A percentile compares a stretch with the other conserved stretches of the same genome.
These are phyloP conservation scores for Orbilia oligospora DNA, from an alignment of 2,329 filamentous ascomycete genomes.

Conservation along the genomic window DNA sequence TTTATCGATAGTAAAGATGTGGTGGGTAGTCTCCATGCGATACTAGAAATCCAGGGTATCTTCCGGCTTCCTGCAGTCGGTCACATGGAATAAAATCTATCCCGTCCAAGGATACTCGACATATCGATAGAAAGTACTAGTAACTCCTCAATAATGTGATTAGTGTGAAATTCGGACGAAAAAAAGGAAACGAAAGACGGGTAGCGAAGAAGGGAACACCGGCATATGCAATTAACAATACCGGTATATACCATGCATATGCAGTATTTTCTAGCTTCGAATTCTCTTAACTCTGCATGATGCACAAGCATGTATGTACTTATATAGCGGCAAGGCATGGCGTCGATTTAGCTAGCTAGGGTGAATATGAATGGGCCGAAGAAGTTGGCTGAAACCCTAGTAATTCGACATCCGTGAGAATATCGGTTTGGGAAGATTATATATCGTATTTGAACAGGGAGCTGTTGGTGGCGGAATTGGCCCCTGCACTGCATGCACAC, in stretches of 20 bases:
- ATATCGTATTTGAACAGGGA: conserved; percentile 18
- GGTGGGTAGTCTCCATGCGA: neutral
- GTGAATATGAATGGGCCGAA: neutral
- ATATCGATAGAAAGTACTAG: conserved; percentile 16
- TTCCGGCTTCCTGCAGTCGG: conserved; percentile 19
- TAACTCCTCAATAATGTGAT: neutral
- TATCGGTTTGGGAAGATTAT: conserved; percentile 26
- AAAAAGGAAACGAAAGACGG: conserved; percentile 5
- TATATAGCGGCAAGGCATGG: conserved; percentile 5
- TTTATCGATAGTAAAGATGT: neutral
- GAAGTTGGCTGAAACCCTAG: conserved; percentile 4
- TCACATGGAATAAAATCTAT: conserved; percentile 18
- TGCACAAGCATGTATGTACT: conserved; percentile 18
- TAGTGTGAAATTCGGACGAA: conserved; percentile 9
- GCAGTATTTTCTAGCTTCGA: neutral
- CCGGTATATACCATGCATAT: conserved; percentile 1
- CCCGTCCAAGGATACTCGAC: conserved; percentile 15
- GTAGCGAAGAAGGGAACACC: conserved; percentile 7
- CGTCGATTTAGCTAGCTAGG: neutral
- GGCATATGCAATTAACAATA: conserved; percentile 2
- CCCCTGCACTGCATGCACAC: conserved; percentile 11
- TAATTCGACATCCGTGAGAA: neutral
- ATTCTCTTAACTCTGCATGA: conserved; percentile 16
- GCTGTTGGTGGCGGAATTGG: conserved; percentile 23
- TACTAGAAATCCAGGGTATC: conserved; percentile 16